Evolutionary conservation across 192 early-diverging fungal species (phyloP), one percentile per base, ranked within the genome.

Genomic region (Linnemannia schmuckeri): DNA sequence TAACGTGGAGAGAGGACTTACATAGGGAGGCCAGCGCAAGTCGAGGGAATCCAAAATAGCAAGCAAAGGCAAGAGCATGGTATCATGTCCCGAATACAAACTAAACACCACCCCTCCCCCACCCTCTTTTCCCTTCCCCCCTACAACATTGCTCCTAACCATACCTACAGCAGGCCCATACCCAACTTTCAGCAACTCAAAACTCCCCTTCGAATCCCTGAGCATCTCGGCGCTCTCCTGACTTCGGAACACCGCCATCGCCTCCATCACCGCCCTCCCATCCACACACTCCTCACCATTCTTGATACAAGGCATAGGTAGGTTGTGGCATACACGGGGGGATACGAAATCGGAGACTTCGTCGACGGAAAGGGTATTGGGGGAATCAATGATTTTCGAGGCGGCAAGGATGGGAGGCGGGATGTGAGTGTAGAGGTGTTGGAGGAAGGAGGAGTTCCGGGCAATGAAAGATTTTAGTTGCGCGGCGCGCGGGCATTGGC

Each of bases 11-110:
- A 74, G 52, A 22, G n/a, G 17, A 73, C 76, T 79, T 46, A 84
- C 77, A 70, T 84, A 84, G 20, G 77, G 77, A 3, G 82, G 77
- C 82, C 77, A 84, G 0, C 57, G 70, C 77, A 84, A 61, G 57
- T 84, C 82, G 0, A 72, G 17, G 0, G 72, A 74, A 7, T 79
- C 72, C 2, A 84, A 52, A 37, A 84, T 7, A 13, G 72, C 82
- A 42, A 84, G 44, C 22, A 84, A 44, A 0, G 82, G 82, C 7
- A 37, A 1, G 24, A 84, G 22, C 4, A 63, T 84, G 3, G 68
- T 63, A 33, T 78, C 82, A 57, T 84, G 82, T 0, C 77, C 82
- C 63, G 82, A 79, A 41, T 75, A 84, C 15, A 78, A 38, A 24
- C 22, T 46, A 33, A 84, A 84, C 44, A 40, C 30, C 9, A 24